phyloP scores from a whole-genome alignment of 345 rosid genomes.

The Psidium friedrichsthalianum region DNA sequence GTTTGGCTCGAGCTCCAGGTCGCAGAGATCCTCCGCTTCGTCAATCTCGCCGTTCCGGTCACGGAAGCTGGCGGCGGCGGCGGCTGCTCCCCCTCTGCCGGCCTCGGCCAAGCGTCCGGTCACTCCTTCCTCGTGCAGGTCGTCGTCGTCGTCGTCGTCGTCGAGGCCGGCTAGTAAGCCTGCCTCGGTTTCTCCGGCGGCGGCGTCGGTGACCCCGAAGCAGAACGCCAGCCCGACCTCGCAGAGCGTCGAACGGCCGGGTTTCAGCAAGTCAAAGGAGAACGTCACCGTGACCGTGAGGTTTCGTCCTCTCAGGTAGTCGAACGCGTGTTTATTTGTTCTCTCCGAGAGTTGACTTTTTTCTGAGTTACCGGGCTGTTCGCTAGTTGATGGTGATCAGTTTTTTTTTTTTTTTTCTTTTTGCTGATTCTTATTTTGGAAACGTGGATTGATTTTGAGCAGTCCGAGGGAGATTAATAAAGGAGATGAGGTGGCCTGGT shows the following conservation, averaged over 20 bases:
- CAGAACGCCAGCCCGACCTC: neutral
- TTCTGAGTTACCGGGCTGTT: neutral
- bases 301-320: constrained; percentile 90
- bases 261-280: constrained; percentile 32
- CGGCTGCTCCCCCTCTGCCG: neutral
- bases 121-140: constrained; percentile 31
- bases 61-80: constrained; percentile 49
- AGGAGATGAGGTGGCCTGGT: constrained; percentile 99
- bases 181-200: constrained; percentile 14
- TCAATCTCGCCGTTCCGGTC: constrained; percentile 71
- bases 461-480: constrained; percentile 95
- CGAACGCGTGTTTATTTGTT: neutral
- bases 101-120: constrained; percentile 35
- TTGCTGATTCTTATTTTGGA: constrained; percentile 6
- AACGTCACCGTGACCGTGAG: constrained; percentile 93
- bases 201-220: constrained; percentile 33
- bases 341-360: neutral
- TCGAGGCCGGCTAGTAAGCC: constrained; percentile 2
- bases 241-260: neutral
- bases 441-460: constrained; percentile 6
- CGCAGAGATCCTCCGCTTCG: constrained; percentile 38
- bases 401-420: neutral
- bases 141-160: constrained; percentile 5
- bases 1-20: constrained; percentile 39
- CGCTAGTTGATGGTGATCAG: neutral